phyloP scores from a whole-genome alignment of 2,329 filamentous ascomycete genomes.

The Ophiostoma piceae region DNA sequence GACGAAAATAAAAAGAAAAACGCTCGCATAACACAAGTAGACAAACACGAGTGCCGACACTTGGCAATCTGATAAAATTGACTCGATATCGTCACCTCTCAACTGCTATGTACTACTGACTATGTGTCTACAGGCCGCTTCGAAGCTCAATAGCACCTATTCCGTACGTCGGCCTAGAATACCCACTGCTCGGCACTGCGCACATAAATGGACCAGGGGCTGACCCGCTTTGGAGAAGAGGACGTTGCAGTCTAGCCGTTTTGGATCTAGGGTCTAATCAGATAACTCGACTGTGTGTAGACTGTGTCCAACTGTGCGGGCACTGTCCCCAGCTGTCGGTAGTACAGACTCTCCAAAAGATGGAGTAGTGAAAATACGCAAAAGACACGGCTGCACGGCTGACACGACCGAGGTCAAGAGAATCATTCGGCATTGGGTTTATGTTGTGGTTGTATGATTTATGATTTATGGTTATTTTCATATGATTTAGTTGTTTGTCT shows the following conservation, averaged over 20 bases:
- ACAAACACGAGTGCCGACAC: neutral
- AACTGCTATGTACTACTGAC: no score
- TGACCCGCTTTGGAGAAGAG: neutral
- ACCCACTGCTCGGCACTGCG: neutral
- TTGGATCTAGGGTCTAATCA: neutral
- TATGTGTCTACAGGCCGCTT: constrained; percentile 9
- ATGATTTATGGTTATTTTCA: neutral
- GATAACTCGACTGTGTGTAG: neutral
- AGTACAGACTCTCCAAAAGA: neutral
- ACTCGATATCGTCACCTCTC: neutral
- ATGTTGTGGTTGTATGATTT: neutral
- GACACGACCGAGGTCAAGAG: neutral
- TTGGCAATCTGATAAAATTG: constrained; percentile 14
- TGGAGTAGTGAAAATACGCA: neutral
- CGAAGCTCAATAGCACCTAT: constrained; percentile 23
- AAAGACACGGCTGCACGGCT: neutral
- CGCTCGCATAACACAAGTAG: neutral
- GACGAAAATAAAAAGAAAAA: neutral
- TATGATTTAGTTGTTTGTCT: neutral
- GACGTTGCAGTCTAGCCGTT: neutral
- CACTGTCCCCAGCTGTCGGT: constrained; percentile 17
- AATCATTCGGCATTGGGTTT: neutral
- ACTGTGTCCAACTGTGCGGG: constrained; percentile 15
- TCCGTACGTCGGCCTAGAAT: constrained; percentile 15
- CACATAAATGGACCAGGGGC: neutral